Evolutionary conservation across 805 yeast genomes (phyloP).

Genomic region (Candida ponderosae): DNA sequence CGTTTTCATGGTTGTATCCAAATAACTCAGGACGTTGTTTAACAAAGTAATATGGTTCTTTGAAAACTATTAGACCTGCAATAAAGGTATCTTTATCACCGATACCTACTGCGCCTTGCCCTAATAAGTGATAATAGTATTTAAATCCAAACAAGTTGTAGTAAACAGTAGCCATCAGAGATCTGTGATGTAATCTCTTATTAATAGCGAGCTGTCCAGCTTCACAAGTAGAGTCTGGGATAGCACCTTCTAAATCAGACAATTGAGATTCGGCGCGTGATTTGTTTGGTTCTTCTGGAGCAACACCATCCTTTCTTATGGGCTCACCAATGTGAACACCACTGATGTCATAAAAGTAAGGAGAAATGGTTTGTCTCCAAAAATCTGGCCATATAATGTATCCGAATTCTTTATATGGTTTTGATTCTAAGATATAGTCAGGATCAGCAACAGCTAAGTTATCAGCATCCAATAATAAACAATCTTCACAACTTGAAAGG

Average conservation of each 20-base stretch:
- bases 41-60: slow-evolving; percentile 17
- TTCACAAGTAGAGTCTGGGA: slow-evolving; percentile 67
- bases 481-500: slow-evolving; percentile 37
- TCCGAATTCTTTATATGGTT: slow-evolving; percentile 34
- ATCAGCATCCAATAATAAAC: slow-evolving; percentile 39
- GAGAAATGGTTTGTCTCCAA: slow-evolving; percentile 64
- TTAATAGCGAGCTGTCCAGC: slow-evolving; percentile 65
- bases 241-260: slow-evolving; percentile 54
- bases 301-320: slow-evolving; percentile 28
- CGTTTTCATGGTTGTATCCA: slow-evolving; percentile 16
- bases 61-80: slow-evolving; percentile 21
- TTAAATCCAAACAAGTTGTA: slow-evolving; percentile 64
- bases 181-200: slow-evolving; percentile 48
- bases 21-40: slow-evolving; percentile 17
- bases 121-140: slow-evolving; percentile 58
- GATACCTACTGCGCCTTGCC: slow-evolving; percentile 74
- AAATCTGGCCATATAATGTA: slow-evolving; percentile 63
- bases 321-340: slow-evolving; percentile 30
- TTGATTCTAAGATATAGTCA: slow-evolving; percentile 38
- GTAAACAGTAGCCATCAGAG: slow-evolving; percentile 52
- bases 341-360: slow-evolving; percentile 48
- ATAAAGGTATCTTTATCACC: slow-evolving; percentile 76
- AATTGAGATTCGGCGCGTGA: slow-evolving; percentile 25
- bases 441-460: slow-evolving; percentile 36
- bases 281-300: slow-evolving; percentile 37